Base-by-base conservation (phyloP, 208 protist genomes). In the Leishmania amazonensis region DNA sequence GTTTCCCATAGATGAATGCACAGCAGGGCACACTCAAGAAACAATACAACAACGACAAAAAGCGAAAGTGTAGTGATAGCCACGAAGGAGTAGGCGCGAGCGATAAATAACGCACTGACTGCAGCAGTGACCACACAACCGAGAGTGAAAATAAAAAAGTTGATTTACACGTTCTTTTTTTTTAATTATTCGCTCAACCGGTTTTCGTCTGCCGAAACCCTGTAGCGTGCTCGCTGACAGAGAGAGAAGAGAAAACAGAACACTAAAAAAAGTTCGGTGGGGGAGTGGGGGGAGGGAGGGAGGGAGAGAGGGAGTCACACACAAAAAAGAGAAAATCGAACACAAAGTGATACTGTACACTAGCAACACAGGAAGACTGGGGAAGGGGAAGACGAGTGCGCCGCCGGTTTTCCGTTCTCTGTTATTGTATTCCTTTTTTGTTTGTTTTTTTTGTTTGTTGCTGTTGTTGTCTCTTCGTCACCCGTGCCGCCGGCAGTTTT, bases 51-150 rank as follows among this genome's bases (percentile, higher is more conserved):
- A 81, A 81, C 68, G 47, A 13, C 7, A 28, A 35, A 35, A 67
- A 13, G n/a, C 60, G 60, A 19, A 11, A 31, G n/a, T 19, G 78
- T 76, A 51, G 51, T 71, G 54, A 35, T 45, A 17, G 21, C 51
- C 40, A 76, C n/a, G 67, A 35, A 76, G 67, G 64, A 54, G 62
- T 31, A 76, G 60, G 57, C 70, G 38, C 79, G 28, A 80, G 5
- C 31, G 53, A 58, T 9, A 65, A 47, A 38, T 42, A 9, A 28
- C 76, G 57, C n/a, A 57, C 24, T 19, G 60, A 38, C 4, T 9
- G 60, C 13, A n/a, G n/a, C 60, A 67, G 31, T 2, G 31, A 67
- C 3, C n/a, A 40, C 11, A 67, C 28, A 67, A n/a, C 60, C n/a
- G 60, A 67, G 11, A 13, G 60, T 19, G n/a, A 38, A 19, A 67